Evolutionary conservation across 202 grass and related monocot genomes (phyloP).

Genomic region (Schoenoplectus tabernaemontani): DNA sequence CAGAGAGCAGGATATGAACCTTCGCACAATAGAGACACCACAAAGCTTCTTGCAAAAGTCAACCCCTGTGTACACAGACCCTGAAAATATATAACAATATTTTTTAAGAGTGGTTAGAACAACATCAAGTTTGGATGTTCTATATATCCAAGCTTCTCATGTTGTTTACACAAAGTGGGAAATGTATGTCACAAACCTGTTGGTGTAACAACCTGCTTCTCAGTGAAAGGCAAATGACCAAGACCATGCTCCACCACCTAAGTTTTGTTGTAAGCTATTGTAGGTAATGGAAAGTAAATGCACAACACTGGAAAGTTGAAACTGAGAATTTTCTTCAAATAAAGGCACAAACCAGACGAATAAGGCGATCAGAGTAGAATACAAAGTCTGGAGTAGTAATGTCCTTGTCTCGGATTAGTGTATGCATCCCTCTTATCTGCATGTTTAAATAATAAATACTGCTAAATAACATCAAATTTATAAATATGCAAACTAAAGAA

Average conservation of each 20-base stretch:
- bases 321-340: slow-evolving; percentile 13
- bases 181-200: slow-evolving; percentile 57
- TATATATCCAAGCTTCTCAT: slow-evolving; percentile 16
- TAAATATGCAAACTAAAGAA: not conserved
- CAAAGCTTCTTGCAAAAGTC: slow-evolving; percentile 99
- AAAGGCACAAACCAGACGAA: slow-evolving; percentile 61
- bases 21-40: slow-evolving; percentile 86
- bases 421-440: slow-evolving; percentile 99
- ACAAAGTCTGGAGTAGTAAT: slow-evolving; percentile 96
- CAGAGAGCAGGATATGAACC: slow-evolving; percentile 32
- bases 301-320: slow-evolving; percentile 3
- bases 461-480: not conserved
- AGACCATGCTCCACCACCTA: slow-evolving; percentile 97
- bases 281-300: not conserved
- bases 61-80: slow-evolving; percentile 74
- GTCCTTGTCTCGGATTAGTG: slow-evolving; percentile 85
- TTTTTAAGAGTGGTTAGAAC: slow-evolving; percentile 16
- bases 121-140: slow-evolving; percentile 14
- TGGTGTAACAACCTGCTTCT: slow-evolving; percentile 96
- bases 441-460: not conserved
- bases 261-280: not conserved
- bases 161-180: slow-evolving; percentile 9
- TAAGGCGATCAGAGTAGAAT: slow-evolving; percentile 93
- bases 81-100: slow-evolving; percentile 29
- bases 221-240: slow-evolving; percentile 92